Percentiles rank a stretch among this genome's conserved stretches.
These are phyloP conservation scores for Aspergillus cristatus DNA, from an alignment of 495 filamentous ascomycete genomes.

Conservation along the genomic window DNA sequence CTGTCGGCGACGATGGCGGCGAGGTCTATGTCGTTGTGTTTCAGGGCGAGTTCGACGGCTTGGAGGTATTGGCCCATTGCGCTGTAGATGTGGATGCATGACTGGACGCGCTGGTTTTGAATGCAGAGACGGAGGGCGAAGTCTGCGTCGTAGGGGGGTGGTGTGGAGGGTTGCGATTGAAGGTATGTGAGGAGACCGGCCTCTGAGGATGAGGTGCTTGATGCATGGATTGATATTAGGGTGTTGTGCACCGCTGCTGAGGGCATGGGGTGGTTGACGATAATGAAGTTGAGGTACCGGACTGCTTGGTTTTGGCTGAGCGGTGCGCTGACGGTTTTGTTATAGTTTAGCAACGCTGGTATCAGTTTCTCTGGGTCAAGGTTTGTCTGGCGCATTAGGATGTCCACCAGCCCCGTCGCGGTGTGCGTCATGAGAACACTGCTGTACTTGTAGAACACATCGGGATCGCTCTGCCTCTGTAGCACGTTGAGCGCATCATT, in stretches of 20 bases:
- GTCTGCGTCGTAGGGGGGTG: constrained; percentile 86
- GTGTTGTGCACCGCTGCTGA: constrained; percentile 97
- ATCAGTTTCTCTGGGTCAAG: constrained; percentile 85
- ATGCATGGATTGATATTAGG: constrained; percentile 90
- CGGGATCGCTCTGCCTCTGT: constrained; percentile 81
- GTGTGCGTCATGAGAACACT: constrained; percentile 91
- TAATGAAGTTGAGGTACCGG: constrained; percentile 86
- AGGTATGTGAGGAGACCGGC: constrained; percentile 79
- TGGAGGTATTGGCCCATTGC: constrained; percentile 87
- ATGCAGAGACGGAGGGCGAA: constrained; percentile 95
- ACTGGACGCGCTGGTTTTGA: constrained; percentile 81
- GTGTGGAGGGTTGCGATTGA: constrained; percentile 60
- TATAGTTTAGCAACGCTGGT: constrained; percentile 87
- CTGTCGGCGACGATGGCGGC: constrained; percentile 85
- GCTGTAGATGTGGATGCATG: constrained; percentile 92
- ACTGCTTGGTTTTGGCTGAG: constrained; percentile 79
- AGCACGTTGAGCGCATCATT: constrained; percentile 77
- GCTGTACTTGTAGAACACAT: constrained; percentile 92
- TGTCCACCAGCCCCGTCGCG: constrained; percentile 76
- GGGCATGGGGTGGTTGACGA: constrained; percentile 72
- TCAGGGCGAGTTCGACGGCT: constrained; percentile 84
- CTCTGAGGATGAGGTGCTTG: constrained; percentile 72
- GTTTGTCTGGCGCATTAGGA: constrained; percentile 84
- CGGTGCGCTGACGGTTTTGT: constrained; percentile 49
- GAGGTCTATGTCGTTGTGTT: constrained; percentile 80